Evolutionary conservation across 441 rosid genomes (phyloP).

Genomic region (Breynia disticha): DNA sequence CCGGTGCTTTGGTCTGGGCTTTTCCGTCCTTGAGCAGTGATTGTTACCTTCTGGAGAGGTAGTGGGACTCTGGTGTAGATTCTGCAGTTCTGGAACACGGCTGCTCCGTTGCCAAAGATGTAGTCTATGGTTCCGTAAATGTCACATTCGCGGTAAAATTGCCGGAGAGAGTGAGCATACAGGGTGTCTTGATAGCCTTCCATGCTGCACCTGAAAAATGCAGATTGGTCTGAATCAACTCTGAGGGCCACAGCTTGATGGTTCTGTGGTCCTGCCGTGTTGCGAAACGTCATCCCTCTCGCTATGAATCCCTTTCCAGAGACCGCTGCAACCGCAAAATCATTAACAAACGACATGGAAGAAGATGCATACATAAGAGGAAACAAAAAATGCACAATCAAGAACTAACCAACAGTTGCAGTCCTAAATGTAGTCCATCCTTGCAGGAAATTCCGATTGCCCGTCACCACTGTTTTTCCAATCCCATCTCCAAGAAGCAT

Average conservation of each 20-base stretch:
- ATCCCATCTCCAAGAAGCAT: conserved; percentile 47
- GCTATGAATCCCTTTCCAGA: conserved; percentile 54
- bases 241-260: conserved; percentile 68
- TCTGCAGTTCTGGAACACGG: conserved; percentile 62
- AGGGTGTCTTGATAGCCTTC: conserved; percentile 80
- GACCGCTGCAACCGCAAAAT: conserved; percentile 29
- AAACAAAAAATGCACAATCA: too few species aligned
- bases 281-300: conserved; percentile 56
- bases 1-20: conserved; percentile 76
- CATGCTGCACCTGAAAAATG: conserved; percentile 65
- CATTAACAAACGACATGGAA: neutral
- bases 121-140: conserved; percentile 74
- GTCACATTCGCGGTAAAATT: conserved; percentile 65
- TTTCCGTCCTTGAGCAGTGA: conserved; percentile 72
- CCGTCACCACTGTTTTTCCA: conserved; percentile 35
- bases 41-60: conserved; percentile 55
- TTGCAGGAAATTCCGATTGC: conserved; percentile 30
- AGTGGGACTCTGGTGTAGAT: conserved; percentile 52
- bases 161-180: conserved; percentile 63
- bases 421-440: conserved; percentile 49
- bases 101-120: conserved; percentile 86
- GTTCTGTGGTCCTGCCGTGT: conserved; percentile 66
- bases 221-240: conserved; percentile 53
- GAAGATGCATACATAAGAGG: too few species aligned
- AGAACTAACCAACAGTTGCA: conserved; percentile 34